Conservation (phyloP, 1,284 basidiomycete genomes). For the Leccinum laetum region DNA sequence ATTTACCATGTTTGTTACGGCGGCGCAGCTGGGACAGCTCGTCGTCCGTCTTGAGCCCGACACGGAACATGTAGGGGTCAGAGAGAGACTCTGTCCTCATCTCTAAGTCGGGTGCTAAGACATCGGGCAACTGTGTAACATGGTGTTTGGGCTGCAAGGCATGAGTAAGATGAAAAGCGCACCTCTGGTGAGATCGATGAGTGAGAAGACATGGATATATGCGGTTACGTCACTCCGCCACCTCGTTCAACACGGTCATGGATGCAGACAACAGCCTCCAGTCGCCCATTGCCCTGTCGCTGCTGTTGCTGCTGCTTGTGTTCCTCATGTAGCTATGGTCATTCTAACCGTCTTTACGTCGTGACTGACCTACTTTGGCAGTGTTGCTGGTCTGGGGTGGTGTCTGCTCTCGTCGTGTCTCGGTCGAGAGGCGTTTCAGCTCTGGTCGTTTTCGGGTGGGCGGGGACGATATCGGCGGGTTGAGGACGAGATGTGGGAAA, state of each 20-base stretch:
- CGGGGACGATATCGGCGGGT: conserved; percentile 27
- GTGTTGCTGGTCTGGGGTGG: conserved; percentile 54
- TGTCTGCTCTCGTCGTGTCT: conserved; percentile 68
- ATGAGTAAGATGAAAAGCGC: not conserved
- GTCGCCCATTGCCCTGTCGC: conserved; percentile 13
- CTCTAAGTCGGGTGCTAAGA: conserved; percentile 45
- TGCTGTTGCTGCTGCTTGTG: conserved; percentile 36
- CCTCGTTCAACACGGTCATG: conserved; percentile 1
- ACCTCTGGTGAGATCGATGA: conserved; percentile 14
- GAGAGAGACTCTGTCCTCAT: conserved; percentile 30
- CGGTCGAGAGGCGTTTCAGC: conserved; percentile 45
- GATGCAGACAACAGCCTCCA: conserved; percentile 9
- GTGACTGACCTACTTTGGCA: conserved; percentile 25
- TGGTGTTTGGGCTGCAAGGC: not conserved
- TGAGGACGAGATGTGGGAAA: conserved; percentile 55
- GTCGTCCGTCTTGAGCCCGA: conserved; percentile 56
- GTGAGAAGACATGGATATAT: not conserved
- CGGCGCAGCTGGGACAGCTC: conserved; percentile 61
- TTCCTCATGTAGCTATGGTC: conserved; percentile 43
- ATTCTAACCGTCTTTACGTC: conserved; percentile 1
- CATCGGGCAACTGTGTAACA: conserved; percentile 32
- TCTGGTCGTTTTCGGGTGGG: conserved; percentile 12
- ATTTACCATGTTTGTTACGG: conserved; percentile 56
- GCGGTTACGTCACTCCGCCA: not conserved
- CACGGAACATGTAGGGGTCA: conserved; percentile 65